Conservation (phyloP, 2,329 filamentous ascomycete genomes). For the Colletotrichum tropicale region DNA sequence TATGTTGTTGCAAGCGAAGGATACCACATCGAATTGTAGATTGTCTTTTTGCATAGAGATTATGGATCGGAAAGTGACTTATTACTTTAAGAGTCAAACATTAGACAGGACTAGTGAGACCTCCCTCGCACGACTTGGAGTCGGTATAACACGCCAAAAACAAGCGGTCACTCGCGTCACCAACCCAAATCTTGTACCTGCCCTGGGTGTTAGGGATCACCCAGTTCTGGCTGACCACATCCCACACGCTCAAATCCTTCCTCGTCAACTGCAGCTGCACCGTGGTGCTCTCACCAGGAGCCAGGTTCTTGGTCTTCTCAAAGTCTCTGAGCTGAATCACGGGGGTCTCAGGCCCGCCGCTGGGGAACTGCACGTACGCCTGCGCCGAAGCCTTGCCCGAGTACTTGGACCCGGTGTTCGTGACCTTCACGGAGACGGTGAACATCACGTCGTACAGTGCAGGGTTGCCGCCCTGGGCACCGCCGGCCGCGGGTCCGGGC, state of each 20-base stretch:
- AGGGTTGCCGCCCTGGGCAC: constrained; percentile 72
- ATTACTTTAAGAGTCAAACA: neutral
- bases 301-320: constrained; percentile 65
- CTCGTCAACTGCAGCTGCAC: constrained; percentile 67
- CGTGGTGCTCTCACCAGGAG: constrained; percentile 53
- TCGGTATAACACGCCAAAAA: constrained; percentile 22
- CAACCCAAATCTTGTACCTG: constrained; percentile 43
- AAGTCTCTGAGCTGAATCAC: constrained; percentile 73
- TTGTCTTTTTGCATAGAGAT: neutral
- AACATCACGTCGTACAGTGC: constrained; percentile 61
- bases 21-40: neutral
- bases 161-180: constrained; percentile 37
- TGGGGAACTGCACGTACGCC: constrained; percentile 50
- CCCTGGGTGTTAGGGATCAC: constrained; percentile 46
- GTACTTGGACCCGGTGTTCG: constrained; percentile 53
- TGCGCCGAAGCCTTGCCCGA: constrained; percentile 51
- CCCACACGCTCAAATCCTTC: constrained; percentile 77
- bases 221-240: constrained; percentile 72
- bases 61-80: neutral
- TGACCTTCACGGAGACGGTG: constrained; percentile 47
- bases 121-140: constrained; percentile 4
- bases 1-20: neutral
- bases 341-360: constrained; percentile 62
- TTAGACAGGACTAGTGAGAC: constrained; percentile 11
- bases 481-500: constrained; percentile 62